Evolutionary conservation across 495 filamentous ascomycete genomes (phyloP), one percentile per base, ranked within the genome.

Genomic region (Aspergillus sparsus): DNA sequence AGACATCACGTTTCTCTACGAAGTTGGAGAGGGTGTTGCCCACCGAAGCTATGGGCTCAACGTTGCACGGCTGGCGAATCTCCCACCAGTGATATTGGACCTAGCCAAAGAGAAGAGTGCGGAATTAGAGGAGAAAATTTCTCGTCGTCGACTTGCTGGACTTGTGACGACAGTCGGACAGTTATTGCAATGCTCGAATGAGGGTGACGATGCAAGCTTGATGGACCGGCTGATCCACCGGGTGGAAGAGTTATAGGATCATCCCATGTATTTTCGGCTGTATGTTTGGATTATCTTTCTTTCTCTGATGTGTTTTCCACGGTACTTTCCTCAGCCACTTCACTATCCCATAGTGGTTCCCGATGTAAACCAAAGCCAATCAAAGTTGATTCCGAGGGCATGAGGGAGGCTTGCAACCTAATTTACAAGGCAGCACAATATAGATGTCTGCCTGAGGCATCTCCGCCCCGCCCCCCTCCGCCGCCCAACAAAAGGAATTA

Each of bases 1-100:
- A 46, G 73, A 77, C n/a, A 89, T 95, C 36, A 92, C 90, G 0
- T 95, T 94, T 66, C 71, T 94, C 7, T 94, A 93, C 66, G 85
- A 90, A 65, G 85, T 97, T 2, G 86, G 82, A 4, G 90, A 93
- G 59, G 95, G 95, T 0, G 88, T 95, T 3, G 93, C 95, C 10
- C 92, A 97, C 78, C 83, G 94, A 11, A 92, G 87, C 36, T 99
- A 99, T 67, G 94, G 94, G 3, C 73, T 99, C 13, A 98, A 98
- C 70, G 94, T 98, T 27, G 94, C 94, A 6, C 78, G 90, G 33
- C 70, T 99, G 53, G 95, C 95, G 34, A 87, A 90, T 53, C 80
- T 98, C 33, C 92, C 95, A 5, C 75, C 80, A 12, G 72, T 81
- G 13, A 85, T 97, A 35, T 68, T 98, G 18, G 88, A 93, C 18